Evolutionary conservation across 1,139 yeast species (phyloP), one percentile per base, ranked within the genome.

Genomic region (Yamadazyma triangularis): DNA sequence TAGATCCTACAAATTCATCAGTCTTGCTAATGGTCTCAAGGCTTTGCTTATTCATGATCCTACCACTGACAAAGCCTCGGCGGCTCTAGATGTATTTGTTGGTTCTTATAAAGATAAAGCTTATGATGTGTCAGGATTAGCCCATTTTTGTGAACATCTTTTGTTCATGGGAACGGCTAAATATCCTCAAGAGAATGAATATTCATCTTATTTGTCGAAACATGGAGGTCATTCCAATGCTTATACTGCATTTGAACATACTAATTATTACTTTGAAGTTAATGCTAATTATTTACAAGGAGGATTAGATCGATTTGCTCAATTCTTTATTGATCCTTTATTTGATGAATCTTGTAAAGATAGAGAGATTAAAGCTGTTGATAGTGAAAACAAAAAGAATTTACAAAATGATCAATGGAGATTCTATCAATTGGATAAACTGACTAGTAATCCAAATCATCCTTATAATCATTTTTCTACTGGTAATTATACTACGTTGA

Each of bases 121-220:
- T 30, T 68, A 58, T 39, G 64, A 70, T 18, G 56, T 87, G 19
- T 82, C 89, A 2, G 98, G 98, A 1, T 64, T 91, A 39, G 98
- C 98, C 3, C 98, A 91, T 58, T 91, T 91, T 56, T 88, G 96
- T 59, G 98, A 91, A 60, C 98, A 91, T 58, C 67, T 91, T 44
- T 65, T 91, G 39, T 91, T 91, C 55, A 87, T 91, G 96, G 98
- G 98, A n/a, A 89, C 97, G 4, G 69, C 75, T 44, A 89, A 88
- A 58, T 91, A 82, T 49, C 98, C 98, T 0, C 69, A 73, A 37
- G 98, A 91, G 55, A 88, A 87, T 54, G 97, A 87, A 46, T 91
- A 91, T 56, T 70, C 81, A 27, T 75, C 80, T 33, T 91, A 73
- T 53, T 63, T 91, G 38, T 71, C 94, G 5, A 78, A 82, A 39